phyloP scores from a whole-genome alignment of 805 yeast genomes.

The Millerozyma acaciae region DNA sequence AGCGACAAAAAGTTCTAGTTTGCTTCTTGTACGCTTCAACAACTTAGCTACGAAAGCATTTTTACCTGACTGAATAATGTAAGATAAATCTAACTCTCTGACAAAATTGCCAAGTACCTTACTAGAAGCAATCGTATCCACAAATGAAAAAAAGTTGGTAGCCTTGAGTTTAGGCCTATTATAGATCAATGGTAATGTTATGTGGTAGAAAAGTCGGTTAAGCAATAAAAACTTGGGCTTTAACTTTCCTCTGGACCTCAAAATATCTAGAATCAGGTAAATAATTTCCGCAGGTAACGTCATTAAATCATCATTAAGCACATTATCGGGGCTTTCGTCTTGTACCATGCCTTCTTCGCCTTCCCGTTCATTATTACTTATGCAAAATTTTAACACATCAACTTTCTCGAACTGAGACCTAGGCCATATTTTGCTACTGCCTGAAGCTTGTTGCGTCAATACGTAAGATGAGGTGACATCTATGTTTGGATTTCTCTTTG shows the following conservation, averaged over 20 bases:
- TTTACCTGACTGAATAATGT: conserved; percentile 85
- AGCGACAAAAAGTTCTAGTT: conserved; percentile 69
- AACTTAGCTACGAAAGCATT: conserved; percentile 85
- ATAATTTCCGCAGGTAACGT: conserved; percentile 35
- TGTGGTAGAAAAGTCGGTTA: conserved; percentile 54
- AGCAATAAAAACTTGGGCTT: conserved; percentile 55
- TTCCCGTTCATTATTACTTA: conserved; percentile 20
- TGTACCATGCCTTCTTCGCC: conserved; percentile 9
- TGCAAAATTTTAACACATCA: conserved; percentile 40
- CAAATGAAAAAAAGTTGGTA: conserved; percentile 67
- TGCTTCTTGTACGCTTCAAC: conserved; percentile 68
- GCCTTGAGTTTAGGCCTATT: conserved; percentile 58
- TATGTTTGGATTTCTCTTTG: conserved; percentile 24
- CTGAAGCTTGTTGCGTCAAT: conserved; percentile 19
- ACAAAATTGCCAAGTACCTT: conserved; percentile 57
- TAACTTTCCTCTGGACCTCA: conserved; percentile 25
- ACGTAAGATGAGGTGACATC: conserved; percentile 34
- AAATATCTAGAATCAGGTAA: conserved; percentile 26
- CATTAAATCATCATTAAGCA: conserved; percentile 14
- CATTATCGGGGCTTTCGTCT: conserved; percentile 11
- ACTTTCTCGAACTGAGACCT: conserved; percentile 47
- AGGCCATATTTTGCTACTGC: conserved; percentile 42
- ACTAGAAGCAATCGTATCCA: conserved; percentile 56
- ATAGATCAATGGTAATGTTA: conserved; percentile 66
- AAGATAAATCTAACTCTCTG: conserved; percentile 63